A percentile compares a stretch with the other conserved stretches of the same genome.
These are phyloP conservation scores for Microstegium vimineum DNA, from an alignment of 176 grass and related monocot genomes.

Conservation along the genomic window DNA sequence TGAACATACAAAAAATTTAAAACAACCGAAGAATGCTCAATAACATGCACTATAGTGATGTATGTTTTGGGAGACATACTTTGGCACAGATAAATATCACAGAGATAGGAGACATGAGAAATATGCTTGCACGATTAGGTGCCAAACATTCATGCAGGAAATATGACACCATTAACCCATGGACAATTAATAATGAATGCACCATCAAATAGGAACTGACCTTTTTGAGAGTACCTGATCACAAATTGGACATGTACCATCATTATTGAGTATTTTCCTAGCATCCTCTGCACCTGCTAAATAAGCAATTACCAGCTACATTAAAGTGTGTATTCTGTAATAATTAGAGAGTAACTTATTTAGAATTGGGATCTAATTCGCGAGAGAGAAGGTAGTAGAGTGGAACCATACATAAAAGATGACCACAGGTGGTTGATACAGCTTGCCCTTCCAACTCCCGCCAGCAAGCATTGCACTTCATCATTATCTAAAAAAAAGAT, in stretches of 20 bases:
- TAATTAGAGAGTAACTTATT: neutral
- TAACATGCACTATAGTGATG: neutral
- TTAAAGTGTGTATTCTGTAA: conserved; percentile 17
- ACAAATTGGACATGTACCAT: conserved; percentile 84
- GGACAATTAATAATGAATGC: conserved; percentile 7
- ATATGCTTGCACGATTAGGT: neutral
- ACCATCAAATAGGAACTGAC: conserved; percentile 16
- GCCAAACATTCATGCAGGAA: neutral
- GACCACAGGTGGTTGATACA: conserved; percentile 79
- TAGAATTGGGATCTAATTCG: neutral
- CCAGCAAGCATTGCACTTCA: conserved; percentile 98
- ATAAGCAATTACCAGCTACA: conserved; percentile 3
- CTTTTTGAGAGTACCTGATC: conserved; percentile 94
- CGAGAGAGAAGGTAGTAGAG: conserved; percentile 1
- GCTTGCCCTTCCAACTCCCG: conserved; percentile 76
- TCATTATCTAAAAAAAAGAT: too few relatives aligned
- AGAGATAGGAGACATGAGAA: neutral
- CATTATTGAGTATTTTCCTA: conserved; percentile 77
- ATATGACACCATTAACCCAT: neutral
- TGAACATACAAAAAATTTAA: conserved; percentile 9
- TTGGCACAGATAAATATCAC: neutral
- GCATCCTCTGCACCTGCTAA: conserved; percentile 78
- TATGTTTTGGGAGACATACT: neutral
- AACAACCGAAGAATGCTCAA: neutral
- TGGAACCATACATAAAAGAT: conserved; percentile 73